A percentile compares a stretch with the other conserved stretches of the same genome.
Conservation (phyloP, 495 filamentous ascomycete genomes). For the Penicillium taxi region DNA sequence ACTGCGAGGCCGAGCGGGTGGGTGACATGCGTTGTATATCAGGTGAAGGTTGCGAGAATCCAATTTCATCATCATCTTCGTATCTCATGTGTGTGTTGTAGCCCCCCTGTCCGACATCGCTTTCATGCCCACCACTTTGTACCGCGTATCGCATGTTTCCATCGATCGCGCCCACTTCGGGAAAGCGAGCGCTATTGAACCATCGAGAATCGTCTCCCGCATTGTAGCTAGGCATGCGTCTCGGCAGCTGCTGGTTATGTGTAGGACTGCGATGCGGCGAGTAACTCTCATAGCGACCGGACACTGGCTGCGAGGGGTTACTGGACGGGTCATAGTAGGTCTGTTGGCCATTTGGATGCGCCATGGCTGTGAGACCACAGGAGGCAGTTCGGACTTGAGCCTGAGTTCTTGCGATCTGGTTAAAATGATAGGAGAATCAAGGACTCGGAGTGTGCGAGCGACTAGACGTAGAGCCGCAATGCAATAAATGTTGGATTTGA, state of each 20-base stretch:
- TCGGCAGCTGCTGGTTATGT: constrained; percentile 30
- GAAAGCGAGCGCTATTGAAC: constrained; percentile 30
- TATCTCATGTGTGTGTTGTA: constrained; percentile 24
- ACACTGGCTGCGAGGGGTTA: constrained; percentile 20
- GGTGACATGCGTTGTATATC: constrained; percentile 40
- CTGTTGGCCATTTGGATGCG: constrained; percentile 43
- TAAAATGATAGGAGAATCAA: too few species aligned
- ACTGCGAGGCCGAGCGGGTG: constrained; percentile 36
- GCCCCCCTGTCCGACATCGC: constrained; percentile 11
- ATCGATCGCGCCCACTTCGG: constrained; percentile 26
- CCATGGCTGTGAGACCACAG: too few species aligned
- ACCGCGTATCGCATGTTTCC: constrained; percentile 20
- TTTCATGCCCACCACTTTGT: constrained; percentile 8
- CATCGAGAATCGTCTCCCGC: constrained; percentile 63
- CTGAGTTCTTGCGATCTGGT: too few species aligned
- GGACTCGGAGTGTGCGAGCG: too few species aligned
- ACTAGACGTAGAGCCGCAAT: too few species aligned
- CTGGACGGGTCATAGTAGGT: constrained; percentile 37
- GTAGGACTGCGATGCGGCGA: constrained; percentile 15
- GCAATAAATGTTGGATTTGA: too few species aligned
- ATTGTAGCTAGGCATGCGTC: constrained; percentile 67
- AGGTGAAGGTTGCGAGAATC: constrained; percentile 25
- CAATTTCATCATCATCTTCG: constrained; percentile 32
- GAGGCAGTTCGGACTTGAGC: too few species aligned
- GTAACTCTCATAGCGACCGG: constrained; percentile 18